Base-by-base conservation (phyloP, 495 filamentous ascomycete species). In the Hypomontagnella submonticulosa region DNA sequence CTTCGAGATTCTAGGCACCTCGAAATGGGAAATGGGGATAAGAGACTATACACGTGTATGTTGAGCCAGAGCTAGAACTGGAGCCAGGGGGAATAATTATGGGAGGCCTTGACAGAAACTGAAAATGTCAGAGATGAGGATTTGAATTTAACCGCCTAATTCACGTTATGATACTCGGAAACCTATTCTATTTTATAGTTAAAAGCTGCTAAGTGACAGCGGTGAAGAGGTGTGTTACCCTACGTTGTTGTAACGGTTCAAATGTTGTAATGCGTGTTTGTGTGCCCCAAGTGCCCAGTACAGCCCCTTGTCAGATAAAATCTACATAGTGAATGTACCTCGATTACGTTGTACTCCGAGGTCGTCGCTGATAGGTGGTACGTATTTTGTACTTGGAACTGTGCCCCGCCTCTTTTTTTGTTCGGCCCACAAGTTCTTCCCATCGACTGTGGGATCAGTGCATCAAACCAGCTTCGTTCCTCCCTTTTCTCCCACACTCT, bases 341-440 rank as follows among this genome's bases (percentile, higher is more conserved):
- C 18, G 37, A 36, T 51, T 3, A 52, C 46, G n/a, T n/a, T n/a
- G n/a, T n/a, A n/a, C n/a, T n/a, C n/a, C n/a, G n/a, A n/a, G n/a
- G n/a, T 38, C 38, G 23, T 30, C 54, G 18, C 62, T 59, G 62
- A 58, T 59, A 65, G 53, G 62, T 27, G 19, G 53, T 38, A 46
- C 47, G 47, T 62, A 56, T 62, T 63, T 57, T 57, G 30, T 68
- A 68, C 65, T 68, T 68, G 44, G 4, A 27, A 41, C 49, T 32
- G 33, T 62, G 70, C 70, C 71, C 71, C 71, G 68, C 71, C 67
- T 63, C 60, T 64, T 56, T 70, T 72, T 73, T 73, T 73, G 69
- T 70, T 61, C 71, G 71, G 71, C 64, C 71, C 71, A 73, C 71
- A 73, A 68, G 57, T 71, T 71, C 70, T 61, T 68, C 46, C 57